phyloP scores from a whole-genome alignment of 2,329 filamentous ascomycete genomes.

The Botrytis paeoniae region DNA sequence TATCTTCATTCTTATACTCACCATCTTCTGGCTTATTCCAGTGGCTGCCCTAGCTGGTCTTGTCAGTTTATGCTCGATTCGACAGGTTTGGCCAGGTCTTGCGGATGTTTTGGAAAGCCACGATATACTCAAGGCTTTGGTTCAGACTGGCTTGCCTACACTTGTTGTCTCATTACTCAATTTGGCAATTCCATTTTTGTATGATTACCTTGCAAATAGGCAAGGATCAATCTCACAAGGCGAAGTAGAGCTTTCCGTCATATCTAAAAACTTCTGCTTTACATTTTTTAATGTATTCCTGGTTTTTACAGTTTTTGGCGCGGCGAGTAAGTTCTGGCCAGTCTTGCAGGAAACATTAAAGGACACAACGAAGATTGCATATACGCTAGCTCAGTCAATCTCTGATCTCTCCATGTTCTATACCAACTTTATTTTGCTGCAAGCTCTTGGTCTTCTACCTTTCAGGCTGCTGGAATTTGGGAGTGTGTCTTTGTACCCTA shows the following conservation, averaged over 20 bases:
- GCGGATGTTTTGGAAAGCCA: conserved; percentile 66
- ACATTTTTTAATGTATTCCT: conserved; percentile 99
- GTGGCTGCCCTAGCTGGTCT: conserved; percentile 76
- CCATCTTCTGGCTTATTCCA: conserved; percentile 82
- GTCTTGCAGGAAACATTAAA: conserved; percentile 71
- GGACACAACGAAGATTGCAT: conserved; percentile 76
- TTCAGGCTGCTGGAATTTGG: conserved; percentile 90
- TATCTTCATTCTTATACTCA: conserved; percentile 74
- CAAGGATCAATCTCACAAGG: conserved; percentile 96
- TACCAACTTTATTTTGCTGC: conserved; percentile 88
- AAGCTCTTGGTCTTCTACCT: conserved; percentile 89
- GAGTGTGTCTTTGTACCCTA: conserved; percentile 76
- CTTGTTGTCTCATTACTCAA: conserved; percentile 83
- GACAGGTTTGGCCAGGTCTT: conserved; percentile 67
- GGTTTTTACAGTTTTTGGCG: conserved; percentile 84
- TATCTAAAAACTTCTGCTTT: conserved; percentile 99
- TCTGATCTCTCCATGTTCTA: conserved; percentile 79
- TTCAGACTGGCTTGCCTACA: conserved; percentile 86
- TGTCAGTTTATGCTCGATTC: conserved; percentile 77
- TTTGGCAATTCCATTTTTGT: conserved; percentile 86
- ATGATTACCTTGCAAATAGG: conserved; percentile 84
- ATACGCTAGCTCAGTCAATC: conserved; percentile 71
- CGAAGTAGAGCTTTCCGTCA: conserved; percentile 89
- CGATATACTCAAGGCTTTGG: conserved; percentile 67
- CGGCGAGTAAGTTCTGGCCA: conserved; percentile 69